Base-by-base conservation (phyloP, 1,284 basidiomycete genomes). In the Cutaneotrichosporon dermatis region DNA sequence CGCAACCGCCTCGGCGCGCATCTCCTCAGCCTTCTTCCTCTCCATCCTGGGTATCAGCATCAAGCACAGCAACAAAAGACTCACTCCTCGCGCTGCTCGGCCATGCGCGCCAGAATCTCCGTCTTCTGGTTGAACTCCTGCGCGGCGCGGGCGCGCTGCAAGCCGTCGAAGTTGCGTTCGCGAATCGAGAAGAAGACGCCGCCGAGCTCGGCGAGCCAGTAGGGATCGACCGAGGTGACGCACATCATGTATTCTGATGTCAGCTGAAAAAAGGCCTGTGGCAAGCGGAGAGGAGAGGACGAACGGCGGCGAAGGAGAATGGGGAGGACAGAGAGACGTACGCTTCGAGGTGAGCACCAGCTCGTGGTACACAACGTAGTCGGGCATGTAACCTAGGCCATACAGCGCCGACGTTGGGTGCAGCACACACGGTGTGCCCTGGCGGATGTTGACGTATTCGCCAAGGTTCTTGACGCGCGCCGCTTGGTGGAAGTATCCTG, bases 401-500 rank as follows among this genome's bases (percentile, higher is more conserved):
- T 96, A 99, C 50, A 99, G 79, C 2, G 96, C 94, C 69, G 90
- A 93, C 0, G 96, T 99, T 0, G 96, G 96, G 75, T 99, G 96
- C 49, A 99, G 80, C 5, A 78, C 73, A 71, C 78, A 79, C 1
- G 78, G 76, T 45, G 77, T 59, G 40, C 93, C 96, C n/a, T 95
- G 94, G 46, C 96, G 84, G 67, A 95, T 90, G 76, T 99, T 97
- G 62, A 95, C 91, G 76, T 97, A 99, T 79, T 99, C 96, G 64
- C 95, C 96, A 62, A 99, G 96, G 73, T 95, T 95, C 80, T 98
- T 99, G 44, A 96, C 94, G 65, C 92, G 83, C 8, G 95, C 95
- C 0, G 96, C 94, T 79, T 99, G 96, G 77, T 99, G 96, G 84
- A 99, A 99, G 80, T 98, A 99, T 33, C 95, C 96, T 12, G 94